Evolutionary conservation across 2,329 filamentous ascomycete genomes (phyloP).

Genomic region (Sporothrix curviconia): DNA sequence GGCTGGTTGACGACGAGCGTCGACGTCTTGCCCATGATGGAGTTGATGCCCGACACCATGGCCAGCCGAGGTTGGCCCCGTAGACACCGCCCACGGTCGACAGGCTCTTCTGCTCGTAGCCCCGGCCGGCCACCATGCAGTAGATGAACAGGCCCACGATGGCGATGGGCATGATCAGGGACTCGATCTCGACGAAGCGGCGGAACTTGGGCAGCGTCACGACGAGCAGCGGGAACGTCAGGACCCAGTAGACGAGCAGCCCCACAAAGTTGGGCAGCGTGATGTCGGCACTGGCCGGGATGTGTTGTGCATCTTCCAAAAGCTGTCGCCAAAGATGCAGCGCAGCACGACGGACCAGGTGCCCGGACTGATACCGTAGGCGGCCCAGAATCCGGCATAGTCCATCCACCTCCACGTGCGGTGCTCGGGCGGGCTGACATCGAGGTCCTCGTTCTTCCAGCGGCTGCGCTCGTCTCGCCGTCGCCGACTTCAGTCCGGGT

Average conservation of each 20-base stretch:
- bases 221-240: not conserved
- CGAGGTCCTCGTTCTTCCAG: conserved; percentile 4
- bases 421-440: conserved; percentile 7
- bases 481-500: not conserved
- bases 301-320: conserved; percentile 51
- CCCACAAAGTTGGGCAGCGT: conserved; percentile 9
- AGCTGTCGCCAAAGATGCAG: conserved; percentile 51
- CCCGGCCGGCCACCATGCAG: not conserved
- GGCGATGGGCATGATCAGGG: not conserved
- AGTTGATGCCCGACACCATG: conserved; percentile 3
- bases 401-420: not conserved
- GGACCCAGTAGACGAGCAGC: not conserved
- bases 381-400: conserved; percentile 3
- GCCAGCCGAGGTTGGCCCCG: not conserved
- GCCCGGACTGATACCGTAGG: conserved; percentile 1
- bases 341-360: conserved; percentile 28
- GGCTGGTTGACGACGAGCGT: conserved; percentile 35
- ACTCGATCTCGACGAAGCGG: not conserved
- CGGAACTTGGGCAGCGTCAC: not conserved
- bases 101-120: not conserved
- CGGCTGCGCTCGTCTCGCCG: not conserved
- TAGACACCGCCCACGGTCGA: not conserved
- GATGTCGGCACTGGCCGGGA: conserved; percentile 22
- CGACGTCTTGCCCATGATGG: conserved; percentile 10
- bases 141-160: not conserved